Conservation (phyloP, 495 filamentous ascomycete species). For the Sordaria brevicollis region DNA sequence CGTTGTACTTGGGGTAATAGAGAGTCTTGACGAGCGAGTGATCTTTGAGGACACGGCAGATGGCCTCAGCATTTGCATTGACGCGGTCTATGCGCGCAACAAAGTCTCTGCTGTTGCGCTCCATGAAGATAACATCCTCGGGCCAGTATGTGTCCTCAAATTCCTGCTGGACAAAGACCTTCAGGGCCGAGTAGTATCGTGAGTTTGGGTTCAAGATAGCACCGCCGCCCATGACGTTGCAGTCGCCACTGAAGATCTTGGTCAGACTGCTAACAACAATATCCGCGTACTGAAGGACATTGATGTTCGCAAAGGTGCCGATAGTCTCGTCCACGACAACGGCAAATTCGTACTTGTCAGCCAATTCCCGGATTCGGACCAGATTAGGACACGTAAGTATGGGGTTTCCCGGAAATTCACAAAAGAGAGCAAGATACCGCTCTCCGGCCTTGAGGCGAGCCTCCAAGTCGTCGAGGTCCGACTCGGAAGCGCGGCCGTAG, state of each 20-base stretch:
- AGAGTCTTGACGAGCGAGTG: conserved; percentile 62
- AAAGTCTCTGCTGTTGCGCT: conserved; percentile 93
- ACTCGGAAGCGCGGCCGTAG: conserved; percentile 72
- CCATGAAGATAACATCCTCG: conserved; percentile 88
- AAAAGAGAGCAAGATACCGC: conserved; percentile 75
- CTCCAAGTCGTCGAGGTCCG: conserved; percentile 84
- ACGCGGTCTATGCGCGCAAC: conserved; percentile 71
- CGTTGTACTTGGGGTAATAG: conserved; percentile 75
- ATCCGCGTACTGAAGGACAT: conserved; percentile 81
- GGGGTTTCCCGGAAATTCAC: conserved; percentile 91
- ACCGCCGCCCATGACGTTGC: conserved; percentile 96
- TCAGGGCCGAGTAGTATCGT: conserved; percentile 58
- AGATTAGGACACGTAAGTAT: conserved; percentile 79
- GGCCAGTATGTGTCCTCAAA: conserved; percentile 90
- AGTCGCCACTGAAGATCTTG: conserved; percentile 93
- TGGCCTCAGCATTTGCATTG: conserved; percentile 75
- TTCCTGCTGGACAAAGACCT: conserved; percentile 45
- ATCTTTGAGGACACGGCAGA: conserved; percentile 54
- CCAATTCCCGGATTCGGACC: conserved; percentile 63
- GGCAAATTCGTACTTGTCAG: conserved; percentile 77
- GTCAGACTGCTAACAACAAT: conserved; percentile 89
- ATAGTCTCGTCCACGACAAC: conserved; percentile 94
- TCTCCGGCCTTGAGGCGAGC: conserved; percentile 59
- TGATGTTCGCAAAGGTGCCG: conserved; percentile 90
- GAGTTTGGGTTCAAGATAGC: conserved; percentile 74